Base-by-base conservation (phyloP, 1,284 basidiomycete genomes). In the Pulveroboletus sp. region DNA sequence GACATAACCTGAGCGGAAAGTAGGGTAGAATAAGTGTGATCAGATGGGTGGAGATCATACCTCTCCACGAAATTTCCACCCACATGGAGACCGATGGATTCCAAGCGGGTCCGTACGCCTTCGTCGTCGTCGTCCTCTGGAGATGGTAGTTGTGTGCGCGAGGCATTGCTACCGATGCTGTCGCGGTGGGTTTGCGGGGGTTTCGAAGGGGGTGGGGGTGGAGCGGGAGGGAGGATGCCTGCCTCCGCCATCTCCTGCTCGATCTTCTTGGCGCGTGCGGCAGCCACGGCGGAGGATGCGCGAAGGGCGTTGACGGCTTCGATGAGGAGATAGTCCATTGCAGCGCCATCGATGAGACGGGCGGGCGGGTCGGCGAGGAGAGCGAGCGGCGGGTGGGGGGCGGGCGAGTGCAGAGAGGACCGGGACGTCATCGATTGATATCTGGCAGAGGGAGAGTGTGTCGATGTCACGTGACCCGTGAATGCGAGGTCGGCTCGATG, bases 41-140 rank as follows among this genome's bases (percentile, higher is more conserved):
- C 39, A 3, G 29, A 40, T 4, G 25, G 26, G 10, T 14, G 17
- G 42, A 31, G 42, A 11, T 5, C 82, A 52, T 60, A 95, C 94
- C 88, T 81, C 76, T 96, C 94, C 0, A 89, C 85, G 56, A 95
- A 83, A 69, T 90, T 92, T 5, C 87, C 86, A 2, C 95, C 94
- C 1, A 96, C 91, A 70, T 95, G 91, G 63, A 87, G 74, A 0
- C 95, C 95, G 60, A 98, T 91, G 9, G 84, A 77, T 71, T 96
- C 94, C 40, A 96, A 76, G 49, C 92, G 77, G 29, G 80, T 73
- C 39, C 83, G 76, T 15, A 94, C 73, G 10, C 82, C 88, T 49
- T 89, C 87, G 50, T 94, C 92, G 18, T 87, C 87, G 14, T 91
- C 89, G 39, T 91, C 84, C 38, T 91, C 84, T 4, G 66, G 67